phyloP scores from a whole-genome alignment of 768 basidiomycete genomes.

The Trametes meyenii region DNA sequence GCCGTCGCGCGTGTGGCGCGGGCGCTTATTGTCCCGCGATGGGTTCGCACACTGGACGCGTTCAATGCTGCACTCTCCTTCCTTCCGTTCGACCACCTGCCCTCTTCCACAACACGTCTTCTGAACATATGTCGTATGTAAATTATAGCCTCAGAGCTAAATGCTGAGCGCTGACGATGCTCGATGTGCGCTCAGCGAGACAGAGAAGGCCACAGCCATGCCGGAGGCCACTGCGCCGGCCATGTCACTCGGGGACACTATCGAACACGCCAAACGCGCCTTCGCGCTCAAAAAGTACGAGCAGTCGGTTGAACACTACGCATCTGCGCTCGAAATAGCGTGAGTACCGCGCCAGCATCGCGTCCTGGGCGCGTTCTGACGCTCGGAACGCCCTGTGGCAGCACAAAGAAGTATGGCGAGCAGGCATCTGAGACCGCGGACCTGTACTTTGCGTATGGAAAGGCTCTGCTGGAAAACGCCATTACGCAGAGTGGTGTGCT shows the following conservation, averaged over 20 bases:
- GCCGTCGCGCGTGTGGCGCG: slow-evolving; percentile 5
- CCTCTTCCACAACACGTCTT: background rate
- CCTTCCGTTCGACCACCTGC: slow-evolving; percentile 1
- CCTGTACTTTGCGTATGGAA: slow-evolving; percentile 88
- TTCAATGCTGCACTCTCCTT: slow-evolving; percentile 11
- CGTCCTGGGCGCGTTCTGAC: slow-evolving; percentile 12
- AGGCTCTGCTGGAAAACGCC: slow-evolving; percentile 91
- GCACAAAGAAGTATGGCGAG: slow-evolving; percentile 76
- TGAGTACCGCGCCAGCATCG: slow-evolving; percentile 49
- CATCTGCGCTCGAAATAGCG: slow-evolving; percentile 82
- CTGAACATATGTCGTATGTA: slow-evolving; percentile 20
- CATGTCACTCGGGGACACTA: slow-evolving; percentile 49
- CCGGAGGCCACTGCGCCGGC: slow-evolving; percentile 16
- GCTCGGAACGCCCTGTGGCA: slow-evolving; percentile 35
- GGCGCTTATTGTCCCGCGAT: slow-evolving; percentile 6
- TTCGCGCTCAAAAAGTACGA: slow-evolving; percentile 87
- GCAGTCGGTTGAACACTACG: slow-evolving; percentile 83
- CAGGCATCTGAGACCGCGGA: slow-evolving; percentile 85
- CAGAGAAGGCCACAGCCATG: slow-evolving; percentile 18
- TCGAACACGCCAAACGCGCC: slow-evolving; percentile 85
- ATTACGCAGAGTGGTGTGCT: slow-evolving; percentile 85
- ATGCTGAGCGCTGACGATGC: background rate
- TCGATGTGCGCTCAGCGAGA: slow-evolving; percentile 2
- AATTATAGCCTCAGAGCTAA: background rate
- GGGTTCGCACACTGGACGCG: slow-evolving; percentile 18